Evolutionary conservation across 78 protist genomes (phyloP), one percentile per base, ranked within the genome.

Genomic region (Dictyostelium firmibasis): DNA sequence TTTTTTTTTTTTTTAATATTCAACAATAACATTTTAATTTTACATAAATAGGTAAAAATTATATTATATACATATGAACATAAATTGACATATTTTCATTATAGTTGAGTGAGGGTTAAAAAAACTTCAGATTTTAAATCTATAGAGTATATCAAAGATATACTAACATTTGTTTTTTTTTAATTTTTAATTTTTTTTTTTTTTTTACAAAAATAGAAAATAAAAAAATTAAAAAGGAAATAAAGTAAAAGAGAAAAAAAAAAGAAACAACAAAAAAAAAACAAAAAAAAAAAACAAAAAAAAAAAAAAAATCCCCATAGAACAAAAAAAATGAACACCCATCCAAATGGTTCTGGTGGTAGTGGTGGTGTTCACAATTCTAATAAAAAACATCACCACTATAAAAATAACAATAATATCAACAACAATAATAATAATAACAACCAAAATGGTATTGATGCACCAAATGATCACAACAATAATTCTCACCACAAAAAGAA

Each of bases 321-420:
- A 35, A 23, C 29, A 31, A 69, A 47, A 4, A 50, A 50, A 50
- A 44, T 44, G 53, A 44, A 2, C 6, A 50, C 6, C 16, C 10
- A 50, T 50, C 62, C 62, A 16, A 50, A 50, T 50, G 14, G 62
- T 50, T 50, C 62, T 2, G 5, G 62, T 50, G 62, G 62, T 11
- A 11, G 57, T 50, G n/a, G 62, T 50, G 62, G 18, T 13, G 62
- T 31, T 72, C 38, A 29, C 60, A 16, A 36, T 62, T 6, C 10
- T 33, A 50, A 60, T 62, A 27, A 83, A 29, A 62, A 83, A 27
- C 88, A 83, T 41, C 50, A 84, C 10, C 25, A 84, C 50, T 8
- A 84, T 69, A 35, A 33, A 23, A 84, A 84, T 29, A 84, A 83
- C 11, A 83, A 62, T 31, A 83, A 84, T 16, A 67, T 69, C 38